Evolutionary conservation across 192 early-diverging fungal genomes (phyloP).

Genomic region (Rhizophagus sp.): DNA sequence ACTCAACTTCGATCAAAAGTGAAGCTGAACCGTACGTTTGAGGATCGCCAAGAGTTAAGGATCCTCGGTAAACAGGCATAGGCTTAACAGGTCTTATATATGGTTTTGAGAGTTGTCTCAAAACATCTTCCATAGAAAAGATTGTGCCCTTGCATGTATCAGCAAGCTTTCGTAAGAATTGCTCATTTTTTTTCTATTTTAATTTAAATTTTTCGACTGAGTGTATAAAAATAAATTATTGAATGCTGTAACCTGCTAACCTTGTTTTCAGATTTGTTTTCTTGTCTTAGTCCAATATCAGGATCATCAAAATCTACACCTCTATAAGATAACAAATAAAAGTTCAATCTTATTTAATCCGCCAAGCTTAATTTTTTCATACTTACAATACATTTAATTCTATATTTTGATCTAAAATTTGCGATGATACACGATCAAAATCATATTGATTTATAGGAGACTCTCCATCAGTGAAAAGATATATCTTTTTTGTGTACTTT

Average conservation of each 20-base stretch:
- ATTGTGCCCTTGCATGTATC: constrained; percentile 30
- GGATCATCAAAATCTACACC: constrained; percentile 31
- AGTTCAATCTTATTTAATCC: not conserved
- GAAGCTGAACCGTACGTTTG: constrained; percentile 40
- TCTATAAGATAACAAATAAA: not conserved
- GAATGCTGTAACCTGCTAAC: not conserved
- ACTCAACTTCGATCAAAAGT: constrained; percentile 54
- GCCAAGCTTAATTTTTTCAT: not conserved
- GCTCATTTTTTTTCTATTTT: constrained; percentile 50
- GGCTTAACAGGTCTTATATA: constrained; percentile 58
- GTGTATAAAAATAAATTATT: not conserved
- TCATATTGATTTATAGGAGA: constrained; percentile 50
- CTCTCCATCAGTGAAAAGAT: constrained; percentile 64
- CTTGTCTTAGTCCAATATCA: constrained; percentile 25
- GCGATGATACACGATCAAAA: constrained; percentile 35
- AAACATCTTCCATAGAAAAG: constrained; percentile 54
- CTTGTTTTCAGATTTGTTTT: constrained; percentile 34
- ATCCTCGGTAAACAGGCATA: constrained; percentile 52
- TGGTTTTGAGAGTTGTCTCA: constrained; percentile 43
- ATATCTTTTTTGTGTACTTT: constrained; percentile 70
- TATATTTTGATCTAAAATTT: constrained; percentile 35
- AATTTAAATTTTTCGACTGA: not conserved
- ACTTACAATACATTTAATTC: constrained; percentile 58
- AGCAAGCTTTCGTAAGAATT: constrained; percentile 49
- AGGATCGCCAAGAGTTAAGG: constrained; percentile 56